phyloP scores from a whole-genome alignment of 2,329 filamentous ascomycete genomes.

The Neocucurbitaria cava region DNA sequence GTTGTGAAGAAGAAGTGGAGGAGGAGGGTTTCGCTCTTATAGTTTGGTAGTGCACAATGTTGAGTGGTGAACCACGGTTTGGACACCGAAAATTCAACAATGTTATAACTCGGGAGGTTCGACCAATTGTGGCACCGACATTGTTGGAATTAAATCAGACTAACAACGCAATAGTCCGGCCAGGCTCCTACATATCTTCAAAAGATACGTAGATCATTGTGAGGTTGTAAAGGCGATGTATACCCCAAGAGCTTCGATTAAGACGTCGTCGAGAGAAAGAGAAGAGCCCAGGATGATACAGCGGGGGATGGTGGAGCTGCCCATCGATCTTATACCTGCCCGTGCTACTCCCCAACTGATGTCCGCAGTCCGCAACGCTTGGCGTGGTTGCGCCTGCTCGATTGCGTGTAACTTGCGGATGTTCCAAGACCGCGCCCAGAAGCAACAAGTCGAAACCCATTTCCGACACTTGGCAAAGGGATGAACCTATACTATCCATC shows the following conservation, averaged over 20 bases:
- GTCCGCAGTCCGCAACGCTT: background rate
- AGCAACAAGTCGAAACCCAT: constrained; percentile 9
- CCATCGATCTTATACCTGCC: too few relatives aligned
- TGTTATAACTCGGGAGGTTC: constrained; percentile 1
- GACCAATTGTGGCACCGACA: constrained; percentile 10
- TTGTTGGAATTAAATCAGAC: constrained; percentile 1
- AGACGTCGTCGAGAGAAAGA: too few relatives aligned
- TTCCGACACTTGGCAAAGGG: constrained; percentile 4
- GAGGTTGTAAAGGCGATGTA: too few relatives aligned
- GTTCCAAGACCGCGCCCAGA: constrained; percentile 17
- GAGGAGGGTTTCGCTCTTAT: too few relatives aligned
- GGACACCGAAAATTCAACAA: background rate
- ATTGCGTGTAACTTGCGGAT: constrained; percentile 9
- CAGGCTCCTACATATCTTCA: background rate
- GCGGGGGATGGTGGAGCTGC: too few relatives aligned
- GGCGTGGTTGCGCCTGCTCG: constrained; percentile 12
- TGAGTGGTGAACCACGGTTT: background rate
- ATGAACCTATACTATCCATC: constrained; percentile 8
- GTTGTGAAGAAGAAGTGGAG: too few relatives aligned
- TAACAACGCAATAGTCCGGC: background rate
- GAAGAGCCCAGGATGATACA: too few relatives aligned
- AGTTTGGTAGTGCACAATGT: background rate
- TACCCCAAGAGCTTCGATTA: too few relatives aligned
- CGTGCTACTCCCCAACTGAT: too few relatives aligned
- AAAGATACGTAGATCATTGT: background rate